phyloP scores from a whole-genome alignment of 1,139 yeast species.

The Suhomyces guaymorum region DNA sequence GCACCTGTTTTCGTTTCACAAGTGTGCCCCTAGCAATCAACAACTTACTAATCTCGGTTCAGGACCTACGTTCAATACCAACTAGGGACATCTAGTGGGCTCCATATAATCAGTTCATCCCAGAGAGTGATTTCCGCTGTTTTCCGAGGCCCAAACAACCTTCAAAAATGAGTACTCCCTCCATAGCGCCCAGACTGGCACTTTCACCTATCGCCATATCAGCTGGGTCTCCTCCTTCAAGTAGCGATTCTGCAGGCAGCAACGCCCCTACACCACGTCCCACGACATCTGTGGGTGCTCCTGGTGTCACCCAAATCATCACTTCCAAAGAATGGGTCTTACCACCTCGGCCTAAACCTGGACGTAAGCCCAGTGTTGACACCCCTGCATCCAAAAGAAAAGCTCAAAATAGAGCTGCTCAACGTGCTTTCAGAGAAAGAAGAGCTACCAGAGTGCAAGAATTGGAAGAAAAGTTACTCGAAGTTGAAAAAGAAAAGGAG shows the following conservation, averaged over 20 bases:
- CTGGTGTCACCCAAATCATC: slow-evolving; percentile 43
- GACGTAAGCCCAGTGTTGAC: slow-evolving; percentile 78
- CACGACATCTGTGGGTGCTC: slow-evolving; percentile 2
- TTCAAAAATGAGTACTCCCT: slow-evolving; percentile 8
- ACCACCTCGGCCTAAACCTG: slow-evolving; percentile 91
- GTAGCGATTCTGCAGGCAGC: not conserved
- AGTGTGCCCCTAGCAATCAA: too few relatives aligned
- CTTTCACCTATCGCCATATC: slow-evolving; percentile 34
- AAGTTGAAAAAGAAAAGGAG: slow-evolving; percentile 65
- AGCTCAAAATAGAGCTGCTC: slow-evolving; percentile 95
- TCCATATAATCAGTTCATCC: not conserved
- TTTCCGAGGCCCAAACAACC: not conserved
- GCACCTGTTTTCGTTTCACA: too few relatives aligned
- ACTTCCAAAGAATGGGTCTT: slow-evolving; percentile 90
- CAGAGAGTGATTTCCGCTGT: not conserved
- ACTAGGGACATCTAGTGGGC: too few relatives aligned
- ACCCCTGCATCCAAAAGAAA: slow-evolving; percentile 77
- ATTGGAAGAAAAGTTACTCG: slow-evolving; percentile 49
- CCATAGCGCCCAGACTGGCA: slow-evolving; percentile 41
- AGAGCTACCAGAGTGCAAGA: slow-evolving; percentile 65
- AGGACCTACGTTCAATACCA: too few relatives aligned
- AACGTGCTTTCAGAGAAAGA: slow-evolving; percentile 84
- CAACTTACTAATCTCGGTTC: too few relatives aligned
- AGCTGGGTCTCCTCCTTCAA: slow-evolving; percentile 7
- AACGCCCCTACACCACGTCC: not conserved